Percentiles rank a stretch among this genome's conserved stretches.
Evolutionary conservation across 2,329 filamentous ascomycete genomes (phyloP).

Genomic region (Chaetothyriales sp.): DNA sequence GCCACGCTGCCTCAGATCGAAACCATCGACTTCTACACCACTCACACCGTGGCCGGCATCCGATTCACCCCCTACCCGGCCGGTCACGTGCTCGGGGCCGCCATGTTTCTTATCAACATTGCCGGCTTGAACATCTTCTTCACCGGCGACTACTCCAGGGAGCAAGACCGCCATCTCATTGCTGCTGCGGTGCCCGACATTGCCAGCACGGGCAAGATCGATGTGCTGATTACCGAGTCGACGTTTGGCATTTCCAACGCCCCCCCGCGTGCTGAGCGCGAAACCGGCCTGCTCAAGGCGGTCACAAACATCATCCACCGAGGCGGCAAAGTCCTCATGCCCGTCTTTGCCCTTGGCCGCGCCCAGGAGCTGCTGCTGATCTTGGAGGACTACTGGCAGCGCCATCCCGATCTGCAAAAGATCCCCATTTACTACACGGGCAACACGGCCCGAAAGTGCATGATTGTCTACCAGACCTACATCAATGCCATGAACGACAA

Average conservation of each 20-base stretch:
- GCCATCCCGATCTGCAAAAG: conserved; percentile 75
- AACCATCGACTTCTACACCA: conserved; percentile 96
- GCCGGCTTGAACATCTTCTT: conserved; percentile 94
- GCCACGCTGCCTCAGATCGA: conserved; percentile 90
- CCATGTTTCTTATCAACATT: conserved; percentile 97
- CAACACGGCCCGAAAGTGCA: conserved; percentile 88
- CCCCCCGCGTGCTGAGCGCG: conserved; percentile 76
- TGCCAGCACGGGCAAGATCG: conserved; percentile 65
- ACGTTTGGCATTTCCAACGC: conserved; percentile 95
- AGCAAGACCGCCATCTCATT: conserved; percentile 89
- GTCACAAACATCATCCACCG: conserved; percentile 84
- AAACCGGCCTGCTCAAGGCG: conserved; percentile 88
- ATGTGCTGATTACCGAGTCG: conserved; percentile 93
- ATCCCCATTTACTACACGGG: conserved; percentile 96
- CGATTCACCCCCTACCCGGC: conserved; percentile 94
- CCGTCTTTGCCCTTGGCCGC: conserved; percentile 84
- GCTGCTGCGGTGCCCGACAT: conserved; percentile 66
- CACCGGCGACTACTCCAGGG: conserved; percentile 91
- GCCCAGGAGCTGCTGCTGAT: conserved; percentile 91
- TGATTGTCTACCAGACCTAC: conserved; percentile 98
- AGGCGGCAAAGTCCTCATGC: conserved; percentile 83
- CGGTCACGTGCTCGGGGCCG: conserved; percentile 91
- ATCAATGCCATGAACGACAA: conserved; percentile 99
- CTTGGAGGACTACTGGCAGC: conserved; percentile 90
- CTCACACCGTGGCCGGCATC: conserved; percentile 91